Base-by-base conservation (phyloP, 257 asterid species). In the Solanum microdontum region DNA sequence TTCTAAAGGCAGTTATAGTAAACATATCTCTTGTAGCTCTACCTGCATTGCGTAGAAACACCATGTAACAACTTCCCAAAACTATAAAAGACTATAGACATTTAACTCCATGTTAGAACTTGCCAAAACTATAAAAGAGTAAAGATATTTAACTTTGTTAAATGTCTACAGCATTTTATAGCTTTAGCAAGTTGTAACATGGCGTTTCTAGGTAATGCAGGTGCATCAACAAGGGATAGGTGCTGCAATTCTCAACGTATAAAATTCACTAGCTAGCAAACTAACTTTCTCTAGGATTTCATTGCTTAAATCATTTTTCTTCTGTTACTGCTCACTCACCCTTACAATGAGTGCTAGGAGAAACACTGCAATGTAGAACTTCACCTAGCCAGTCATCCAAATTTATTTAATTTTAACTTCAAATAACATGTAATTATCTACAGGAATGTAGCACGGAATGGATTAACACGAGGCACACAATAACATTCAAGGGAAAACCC, bases 381-480 rank as follows among this genome's bases (percentile, higher is more conserved):
- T 79, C 37, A 15, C 17, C 6, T 4, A 15, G 66, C 84, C 13
- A 43, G n/a, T 79, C 11, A 15, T 79, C 36, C 66, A 26, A 14
- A 24, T 43, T 43, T 24, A 26, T 43, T 14, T 43, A 26, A 43
- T 43, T 79, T 43, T 43, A 79, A 43, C 83, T 85, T 69, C 76
- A 85, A 26, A 84, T 34, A 66, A 58, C 64, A 15, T 62, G 23
- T 19, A 51, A 19, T 40, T 86, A 55, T 85, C 15, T 89, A 91
- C 96, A 95, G 99, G 96, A 93, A 88, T 88, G 88, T 91, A 83
- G 82, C 95, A 84, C 92, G 98, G 93, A 92, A 92, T 40, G 98
- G 98, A 43, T 83, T 89, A 89, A 93, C 93, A 26, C 97, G 95
- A 88, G 93, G 91, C 91, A 87, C 95, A 58, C 98, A 93, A 91